These are phyloP conservation scores for Sisymbrium irio DNA, from an alignment of 345 rosid genomes.

Conservation along the genomic window DNA sequence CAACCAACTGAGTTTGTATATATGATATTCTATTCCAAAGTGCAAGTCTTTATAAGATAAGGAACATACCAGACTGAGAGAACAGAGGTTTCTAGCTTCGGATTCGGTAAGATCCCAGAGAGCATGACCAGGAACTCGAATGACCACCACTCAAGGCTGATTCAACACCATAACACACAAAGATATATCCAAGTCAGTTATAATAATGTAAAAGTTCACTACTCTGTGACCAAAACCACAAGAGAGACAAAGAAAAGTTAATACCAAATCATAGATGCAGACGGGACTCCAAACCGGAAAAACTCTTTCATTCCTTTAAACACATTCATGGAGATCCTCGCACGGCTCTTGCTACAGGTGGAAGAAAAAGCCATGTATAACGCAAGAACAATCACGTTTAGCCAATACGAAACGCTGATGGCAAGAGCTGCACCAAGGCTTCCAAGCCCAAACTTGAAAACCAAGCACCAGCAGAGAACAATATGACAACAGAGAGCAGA, in stretches of 20 bases:
- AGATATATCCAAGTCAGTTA: not conserved
- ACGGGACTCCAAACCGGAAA: conserved; percentile 66
- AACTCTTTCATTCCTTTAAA: conserved; percentile 54
- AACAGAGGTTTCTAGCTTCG: conserved; percentile 85
- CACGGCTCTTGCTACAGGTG: conserved; percentile 46
- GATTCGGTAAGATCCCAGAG: conserved; percentile 81
- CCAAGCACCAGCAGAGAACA: conserved; percentile 55
- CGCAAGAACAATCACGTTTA: conserved; percentile 48
- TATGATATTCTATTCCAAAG: not conserved
- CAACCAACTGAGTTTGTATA: not conserved
- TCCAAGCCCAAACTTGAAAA: conserved; percentile 46
- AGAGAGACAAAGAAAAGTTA: not conserved
- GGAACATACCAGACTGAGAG: conserved; percentile 72
- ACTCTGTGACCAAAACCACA: not conserved
- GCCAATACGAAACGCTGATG: conserved; percentile 49
- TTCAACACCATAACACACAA: conserved; percentile 18
- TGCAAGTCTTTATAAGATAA: not conserved
- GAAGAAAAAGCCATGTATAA: conserved; percentile 50
- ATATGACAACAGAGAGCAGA: conserved; percentile 44
- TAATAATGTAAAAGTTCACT: not conserved
- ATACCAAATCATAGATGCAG: conserved; percentile 74
- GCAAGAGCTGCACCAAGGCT: conserved; percentile 56
- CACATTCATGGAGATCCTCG: conserved; percentile 39
- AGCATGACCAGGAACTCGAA: conserved; percentile 76
- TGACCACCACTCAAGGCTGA: conserved; percentile 97